These are phyloP conservation scores for Stagonosporopsis cucurbitacearum DNA, from an alignment of 2,329 filamentous ascomycete genomes.

Conservation along the genomic window DNA sequence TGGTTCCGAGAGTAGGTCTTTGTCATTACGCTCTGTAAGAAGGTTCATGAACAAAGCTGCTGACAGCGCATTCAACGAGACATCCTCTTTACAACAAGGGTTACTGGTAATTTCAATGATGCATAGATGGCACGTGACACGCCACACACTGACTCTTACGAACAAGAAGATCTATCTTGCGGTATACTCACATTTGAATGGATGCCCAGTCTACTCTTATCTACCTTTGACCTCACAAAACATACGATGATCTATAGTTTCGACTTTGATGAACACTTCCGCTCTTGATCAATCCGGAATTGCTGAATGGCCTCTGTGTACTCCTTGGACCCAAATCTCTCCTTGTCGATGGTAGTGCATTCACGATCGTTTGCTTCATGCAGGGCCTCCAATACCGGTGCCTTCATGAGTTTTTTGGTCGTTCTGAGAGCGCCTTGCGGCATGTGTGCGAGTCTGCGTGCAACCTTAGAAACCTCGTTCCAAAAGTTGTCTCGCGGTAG, in stretches of 20 bases:
- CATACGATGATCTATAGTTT: neutral
- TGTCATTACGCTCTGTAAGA: too few species aligned
- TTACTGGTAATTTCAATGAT: too few species aligned
- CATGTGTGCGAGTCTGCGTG: slow-evolving; percentile 15
- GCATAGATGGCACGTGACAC: too few species aligned
- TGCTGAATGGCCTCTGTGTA: slow-evolving; percentile 2
- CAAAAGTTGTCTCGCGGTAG: neutral
- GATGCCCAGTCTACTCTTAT: neutral
- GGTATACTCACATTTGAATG: too few species aligned
- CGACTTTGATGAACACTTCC: neutral
- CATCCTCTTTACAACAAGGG: too few species aligned
- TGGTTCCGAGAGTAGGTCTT: too few species aligned
- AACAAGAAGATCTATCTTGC: too few species aligned
- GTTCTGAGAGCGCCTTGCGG: slow-evolving; percentile 18
- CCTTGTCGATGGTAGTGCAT: slow-evolving; percentile 8
- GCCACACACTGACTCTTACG: too few species aligned
- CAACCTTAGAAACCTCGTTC: neutral
- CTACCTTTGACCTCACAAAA: too few species aligned
- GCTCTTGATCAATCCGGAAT: neutral
- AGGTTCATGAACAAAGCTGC: too few species aligned
- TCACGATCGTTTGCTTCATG: slow-evolving; percentile 22
- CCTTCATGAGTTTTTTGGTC: slow-evolving; percentile 28
- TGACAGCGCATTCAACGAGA: too few species aligned
- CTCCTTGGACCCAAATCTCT: slow-evolving; percentile 11
- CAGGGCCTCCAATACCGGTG: slow-evolving; percentile 20